Conservation (phyloP, 2,329 filamentous ascomycete genomes). For the Calonectria hongkongensis region DNA sequence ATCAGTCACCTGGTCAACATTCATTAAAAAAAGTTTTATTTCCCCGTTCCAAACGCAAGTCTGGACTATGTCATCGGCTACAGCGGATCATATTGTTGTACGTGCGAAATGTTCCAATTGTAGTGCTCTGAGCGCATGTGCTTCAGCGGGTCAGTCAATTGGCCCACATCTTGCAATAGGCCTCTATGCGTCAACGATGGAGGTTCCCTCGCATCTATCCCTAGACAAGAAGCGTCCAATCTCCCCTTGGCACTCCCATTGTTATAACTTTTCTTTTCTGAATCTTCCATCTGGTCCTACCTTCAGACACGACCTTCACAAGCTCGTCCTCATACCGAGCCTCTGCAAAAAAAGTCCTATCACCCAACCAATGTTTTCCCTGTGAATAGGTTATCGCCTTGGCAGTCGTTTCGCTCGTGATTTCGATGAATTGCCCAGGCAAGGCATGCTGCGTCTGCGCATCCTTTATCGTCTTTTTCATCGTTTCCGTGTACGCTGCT, state of each 20-base stretch:
- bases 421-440: neutral
- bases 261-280: neutral
- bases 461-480: neutral
- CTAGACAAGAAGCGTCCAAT: neutral
- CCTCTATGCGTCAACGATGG: too few species aligned
- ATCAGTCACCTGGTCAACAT: too few species aligned
- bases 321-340: neutral
- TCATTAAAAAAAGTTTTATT: too few species aligned
- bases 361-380: neutral
- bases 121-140: too few species aligned
- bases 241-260: neutral
- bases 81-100: too few species aligned
- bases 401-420: neutral
- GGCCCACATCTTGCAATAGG: too few species aligned
- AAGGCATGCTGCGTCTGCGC: neutral
- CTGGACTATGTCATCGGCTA: too few species aligned
- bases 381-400: neutral
- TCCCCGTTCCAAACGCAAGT: too few species aligned
- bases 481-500: neutral
- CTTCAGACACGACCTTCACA: neutral
- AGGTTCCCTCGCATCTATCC: neutral
- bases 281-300: neutral
- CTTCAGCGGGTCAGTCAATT: too few species aligned
- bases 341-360: neutral
- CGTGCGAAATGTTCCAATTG: too few species aligned